A percentile compares a stretch with the other conserved stretches of the same genome.
Evolutionary conservation across 2,329 filamentous ascomycete genomes (phyloP).

Genomic region (Colletotrichum sp.): DNA sequence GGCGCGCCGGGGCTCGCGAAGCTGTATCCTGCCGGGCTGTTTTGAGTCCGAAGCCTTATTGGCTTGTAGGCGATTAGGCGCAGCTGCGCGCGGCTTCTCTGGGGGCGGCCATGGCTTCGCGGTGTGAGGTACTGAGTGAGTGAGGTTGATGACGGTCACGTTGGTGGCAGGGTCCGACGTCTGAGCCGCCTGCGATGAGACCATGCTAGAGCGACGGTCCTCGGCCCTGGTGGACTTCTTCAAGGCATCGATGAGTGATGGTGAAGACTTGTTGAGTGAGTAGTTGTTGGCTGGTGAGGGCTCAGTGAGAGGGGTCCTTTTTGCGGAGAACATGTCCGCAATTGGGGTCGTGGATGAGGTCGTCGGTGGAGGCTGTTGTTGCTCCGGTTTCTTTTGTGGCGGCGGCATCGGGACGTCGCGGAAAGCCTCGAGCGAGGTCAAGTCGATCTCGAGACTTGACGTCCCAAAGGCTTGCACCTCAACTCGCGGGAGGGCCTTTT

Average conservation of each 20-base stretch:
- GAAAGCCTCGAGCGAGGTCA: slow-evolving; percentile 11
- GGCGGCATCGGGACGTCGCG: background rate
- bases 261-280: background rate
- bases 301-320: background rate
- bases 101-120: slow-evolving; percentile 10
- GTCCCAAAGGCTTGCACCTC: slow-evolving; percentile 15
- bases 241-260: background rate
- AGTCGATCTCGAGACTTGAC: slow-evolving; percentile 9
- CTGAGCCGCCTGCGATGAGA: background rate
- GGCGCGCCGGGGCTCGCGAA: slow-evolving; percentile 1
- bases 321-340: slow-evolving; percentile 12
- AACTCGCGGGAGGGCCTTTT: background rate
- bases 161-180: background rate
- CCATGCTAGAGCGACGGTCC: background rate
- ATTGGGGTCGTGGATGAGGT: slow-evolving; percentile 10
- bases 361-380: background rate
- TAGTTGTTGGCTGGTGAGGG: background rate
- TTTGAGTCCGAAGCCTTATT: background rate
- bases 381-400: background rate
- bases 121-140: background rate
- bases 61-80: background rate
- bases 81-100: background rate
- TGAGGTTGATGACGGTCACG: slow-evolving; percentile 2
- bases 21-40: background rate
- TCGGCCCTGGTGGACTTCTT: background rate